These are phyloP conservation scores for Croton laevigatus DNA, from an alignment of 441 rosid species.

Conservation along the genomic window DNA sequence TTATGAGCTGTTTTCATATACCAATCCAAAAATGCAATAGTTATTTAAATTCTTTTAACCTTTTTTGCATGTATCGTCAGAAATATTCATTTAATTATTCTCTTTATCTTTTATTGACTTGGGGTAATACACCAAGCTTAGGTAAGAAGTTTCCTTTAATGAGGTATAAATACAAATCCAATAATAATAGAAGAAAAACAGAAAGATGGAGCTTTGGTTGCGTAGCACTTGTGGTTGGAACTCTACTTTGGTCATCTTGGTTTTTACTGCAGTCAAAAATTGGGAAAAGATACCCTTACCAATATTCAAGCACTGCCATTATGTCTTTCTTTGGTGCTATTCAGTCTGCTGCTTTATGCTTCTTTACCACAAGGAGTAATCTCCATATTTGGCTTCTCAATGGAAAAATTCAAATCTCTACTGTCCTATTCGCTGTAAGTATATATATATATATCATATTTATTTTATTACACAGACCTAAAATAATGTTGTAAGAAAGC, in stretches of 20 bases:
- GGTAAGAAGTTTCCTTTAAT: too few relatives aligned
- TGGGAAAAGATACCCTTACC: constrained; percentile 48
- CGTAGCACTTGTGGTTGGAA: constrained; percentile 36
- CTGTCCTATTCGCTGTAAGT: constrained; percentile 51
- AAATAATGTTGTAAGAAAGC: too few relatives aligned
- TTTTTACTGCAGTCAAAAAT: constrained; percentile 49
- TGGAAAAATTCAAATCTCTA: constrained; percentile 42
- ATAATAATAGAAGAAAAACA: constrained; percentile 26
- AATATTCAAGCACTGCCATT: constrained; percentile 58
- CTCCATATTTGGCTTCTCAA: constrained; percentile 47
- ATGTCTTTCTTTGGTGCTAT: constrained; percentile 56
- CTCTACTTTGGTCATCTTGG: constrained; percentile 62
- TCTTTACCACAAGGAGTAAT: constrained; percentile 29
- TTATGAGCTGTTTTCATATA: too few relatives aligned
- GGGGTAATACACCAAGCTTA: too few relatives aligned
- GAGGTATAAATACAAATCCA: constrained; percentile 16
- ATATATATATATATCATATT: too few relatives aligned
- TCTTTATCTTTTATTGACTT: too few relatives aligned
- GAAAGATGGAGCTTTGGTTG: constrained; percentile 35
- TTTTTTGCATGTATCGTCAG: too few relatives aligned
- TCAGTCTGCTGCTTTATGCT: constrained; percentile 47
- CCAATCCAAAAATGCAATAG: too few relatives aligned
- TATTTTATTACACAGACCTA: background rate
- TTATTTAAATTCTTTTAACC: too few relatives aligned
- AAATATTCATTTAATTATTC: too few relatives aligned